These are phyloP conservation scores for Thalia dealbata DNA, from an alignment of 176 grass and related monocot genomes.

Conservation along the genomic window DNA sequence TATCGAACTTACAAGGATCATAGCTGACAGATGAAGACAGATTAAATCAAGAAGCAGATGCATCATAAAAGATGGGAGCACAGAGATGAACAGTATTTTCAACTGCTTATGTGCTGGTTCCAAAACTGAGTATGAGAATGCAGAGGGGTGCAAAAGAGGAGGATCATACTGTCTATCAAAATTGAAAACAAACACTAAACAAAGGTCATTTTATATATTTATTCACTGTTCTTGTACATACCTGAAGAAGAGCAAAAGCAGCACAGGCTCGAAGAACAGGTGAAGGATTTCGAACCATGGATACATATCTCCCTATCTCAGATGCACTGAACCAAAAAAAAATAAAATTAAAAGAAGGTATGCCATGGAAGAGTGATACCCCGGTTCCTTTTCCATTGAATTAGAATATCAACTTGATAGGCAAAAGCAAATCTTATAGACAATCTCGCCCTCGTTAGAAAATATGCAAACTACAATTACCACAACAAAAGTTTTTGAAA, in stretches of 20 bases:
- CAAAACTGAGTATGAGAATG: too few species aligned
- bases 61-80: too few species aligned
- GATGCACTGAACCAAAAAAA: slow-evolving; percentile 45
- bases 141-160: too few species aligned
- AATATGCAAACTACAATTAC: neutral
- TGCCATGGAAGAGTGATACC: neutral
- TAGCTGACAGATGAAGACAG: too few species aligned
- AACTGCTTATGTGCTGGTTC: too few species aligned
- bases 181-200: too few species aligned
- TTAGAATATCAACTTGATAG: neutral
- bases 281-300: slow-evolving; percentile 84
- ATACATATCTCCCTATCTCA: slow-evolving; percentile 89
- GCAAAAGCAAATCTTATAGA: neutral
- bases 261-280: slow-evolving; percentile 86
- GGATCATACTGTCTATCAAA: too few species aligned
- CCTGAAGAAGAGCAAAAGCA: slow-evolving; percentile 99
- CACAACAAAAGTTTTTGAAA: too few species aligned
- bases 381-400: neutral
- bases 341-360: neutral
- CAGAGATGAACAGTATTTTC: too few species aligned
- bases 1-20: too few species aligned
- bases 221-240: slow-evolving; percentile 6
- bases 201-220: too few species aligned
- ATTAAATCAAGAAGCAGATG: too few species aligned
- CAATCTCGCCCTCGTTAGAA: neutral